Evolutionary conservation across 2,329 filamentous ascomycete species (phyloP), one percentile per base, ranked within the genome.

Genomic region (Fusarium ambrosium): DNA sequence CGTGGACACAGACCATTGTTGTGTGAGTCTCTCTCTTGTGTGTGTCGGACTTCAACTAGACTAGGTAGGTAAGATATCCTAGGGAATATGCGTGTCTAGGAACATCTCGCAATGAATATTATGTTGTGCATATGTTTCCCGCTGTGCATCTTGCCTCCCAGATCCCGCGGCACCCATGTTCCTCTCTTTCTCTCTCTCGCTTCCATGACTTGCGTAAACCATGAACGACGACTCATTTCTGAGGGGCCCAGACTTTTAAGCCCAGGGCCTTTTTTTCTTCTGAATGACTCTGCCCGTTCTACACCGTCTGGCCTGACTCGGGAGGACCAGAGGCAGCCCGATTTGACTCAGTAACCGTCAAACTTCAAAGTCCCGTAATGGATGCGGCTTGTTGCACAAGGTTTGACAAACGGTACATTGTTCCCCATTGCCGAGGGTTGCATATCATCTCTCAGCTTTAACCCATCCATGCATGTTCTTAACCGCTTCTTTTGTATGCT

Each of bases 51-150:
- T 45, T 66, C 64, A 41, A 65, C 39, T 27, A 20, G 16, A 37
- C 51, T 27, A 22, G 41, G 20, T 43, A 22, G 22, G 22, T 24
- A 24, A 32, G 29, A 32, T 32, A 32, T 32, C n/a, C 39, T 43
- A 43, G 36, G 6, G 37, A 36, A 64, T 70, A 51, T 68, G 61
- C 64, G 56, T 76, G 59, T 74, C 58, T 71, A 36, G 51, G 61
- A 55, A 34, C 51, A 61, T 61, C 62, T 16, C 71, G 62, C 43
- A 74, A 64, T 62, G 62, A 66, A 64, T 69, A 48, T 70, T 71
- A 77, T 77, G 75, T 78, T 77, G 73, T 77, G 75, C 75, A 51
- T 51, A 77, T 77, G 63, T 71, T 51, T 53, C 43, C 43, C 29
- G 29, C 74, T 78, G 64, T 77, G 71, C 73, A 77, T 62, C 48